phyloP scores from a whole-genome alignment of 1,284 basidiomycete genomes.

The Mixia osmundae region DNA sequence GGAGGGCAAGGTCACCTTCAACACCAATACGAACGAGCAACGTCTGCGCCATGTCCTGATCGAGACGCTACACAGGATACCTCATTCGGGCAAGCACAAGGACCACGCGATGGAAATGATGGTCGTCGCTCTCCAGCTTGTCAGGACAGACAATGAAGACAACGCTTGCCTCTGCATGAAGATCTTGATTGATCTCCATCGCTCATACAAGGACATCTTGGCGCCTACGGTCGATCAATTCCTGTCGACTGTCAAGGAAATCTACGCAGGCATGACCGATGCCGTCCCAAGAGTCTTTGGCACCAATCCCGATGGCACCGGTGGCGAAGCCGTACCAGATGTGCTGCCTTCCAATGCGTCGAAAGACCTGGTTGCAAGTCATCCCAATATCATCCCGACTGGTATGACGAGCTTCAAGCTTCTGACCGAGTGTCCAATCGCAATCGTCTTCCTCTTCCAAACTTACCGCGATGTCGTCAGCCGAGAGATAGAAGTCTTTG shows the following conservation, averaged over 20 bases:
- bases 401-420: constrained; percentile 80
- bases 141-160: constrained; percentile 88
- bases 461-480: constrained; percentile 40
- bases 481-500: constrained; percentile 44
- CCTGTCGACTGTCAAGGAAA: constrained; percentile 44
- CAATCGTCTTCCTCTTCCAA: constrained; percentile 78
- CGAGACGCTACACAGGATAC: constrained; percentile 71
- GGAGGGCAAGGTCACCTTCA: constrained; percentile 3
- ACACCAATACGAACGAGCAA: constrained; percentile 19
- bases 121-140: constrained; percentile 44
- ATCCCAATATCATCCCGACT: constrained; percentile 27
- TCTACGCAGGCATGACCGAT: constrained; percentile 49
- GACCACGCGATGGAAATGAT: constrained; percentile 47
- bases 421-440: constrained; percentile 77
- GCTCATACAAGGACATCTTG: constrained; percentile 26
- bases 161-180: constrained; percentile 81
- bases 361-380: neutral
- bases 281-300: constrained; percentile 54
- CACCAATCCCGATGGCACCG: constrained; percentile 4
- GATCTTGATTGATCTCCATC: constrained; percentile 51
- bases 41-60: constrained; percentile 62
- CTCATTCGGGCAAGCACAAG: constrained; percentile 53
- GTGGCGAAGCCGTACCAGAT: constrained; percentile 5
- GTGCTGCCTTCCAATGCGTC: constrained; percentile 1
- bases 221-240: constrained; percentile 63